Evolutionary conservation across 2,329 filamentous ascomycete species (phyloP), one percentile per base, ranked within the genome.

Genomic region (Penicillium digitatum): DNA sequence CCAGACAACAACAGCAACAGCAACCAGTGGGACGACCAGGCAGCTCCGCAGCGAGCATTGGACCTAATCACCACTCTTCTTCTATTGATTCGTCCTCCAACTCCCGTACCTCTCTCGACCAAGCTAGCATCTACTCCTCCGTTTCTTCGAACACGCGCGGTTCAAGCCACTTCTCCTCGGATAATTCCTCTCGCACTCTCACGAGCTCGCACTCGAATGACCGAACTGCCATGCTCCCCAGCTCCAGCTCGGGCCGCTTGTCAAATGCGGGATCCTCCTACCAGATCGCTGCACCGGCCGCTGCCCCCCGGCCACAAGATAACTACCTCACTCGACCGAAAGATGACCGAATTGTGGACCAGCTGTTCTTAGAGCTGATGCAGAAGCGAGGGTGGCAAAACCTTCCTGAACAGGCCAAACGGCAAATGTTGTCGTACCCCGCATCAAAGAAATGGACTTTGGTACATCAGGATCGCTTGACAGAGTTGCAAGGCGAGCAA

Each of bases 321-420:
- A 66, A 72, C 59, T 69, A 73, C 64, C 62, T 78, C 78, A 76
- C 67, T 43, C 68, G 72, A 22, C 74, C 74, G 12, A 68, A 72
- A 55, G 74, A 76, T 60, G 90, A 95, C 68, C 83, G 86, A 56
- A 78, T 95, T 14, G 88, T 96, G 43, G 90, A 97, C 70, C 86
- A 92, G 68, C 89, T 96, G 79, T 97, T 97, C 69, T 80, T 92
- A 67, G 87, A 90, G 49, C 78, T 99, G 62, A 97, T 99, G 94
- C 89, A 95, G 69, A 96, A 96, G 76, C 85, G 94, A 76, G 94
- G 93, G 62, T 97, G 92, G 90, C 94, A 96, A 76, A 95, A 95
- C 73, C 79, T 99, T 61, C 94, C 94, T 5, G 94, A 99, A 69
- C 90, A 96, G 76, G 94, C 94, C 29, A 85, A 88, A 64, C 83